These are phyloP conservation scores for Fusarium avenaceum DNA, from an alignment of 2,329 filamentous ascomycete genomes.

Conservation along the genomic window DNA sequence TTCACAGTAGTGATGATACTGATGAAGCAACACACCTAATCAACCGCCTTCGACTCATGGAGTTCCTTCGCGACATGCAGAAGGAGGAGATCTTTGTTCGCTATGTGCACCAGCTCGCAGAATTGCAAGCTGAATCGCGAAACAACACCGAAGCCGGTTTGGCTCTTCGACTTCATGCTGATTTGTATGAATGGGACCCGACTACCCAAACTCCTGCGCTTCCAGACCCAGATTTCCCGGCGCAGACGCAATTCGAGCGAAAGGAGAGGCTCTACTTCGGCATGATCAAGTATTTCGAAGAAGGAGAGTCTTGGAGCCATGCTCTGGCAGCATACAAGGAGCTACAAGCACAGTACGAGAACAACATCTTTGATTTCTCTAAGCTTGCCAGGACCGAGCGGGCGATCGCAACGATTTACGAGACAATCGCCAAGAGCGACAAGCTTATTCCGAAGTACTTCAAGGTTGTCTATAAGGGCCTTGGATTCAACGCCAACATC, in stretches of 20 bases:
- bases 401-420: slow-evolving; percentile 93
- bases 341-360: slow-evolving; percentile 90
- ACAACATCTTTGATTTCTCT: slow-evolving; percentile 88
- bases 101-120: slow-evolving; percentile 92
- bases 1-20: slow-evolving; percentile 80
- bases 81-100: slow-evolving; percentile 97
- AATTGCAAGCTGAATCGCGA: slow-evolving; percentile 79
- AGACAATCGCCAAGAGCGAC: slow-evolving; percentile 86
- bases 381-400: slow-evolving; percentile 91
- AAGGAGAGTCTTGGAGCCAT: slow-evolving; percentile 93
- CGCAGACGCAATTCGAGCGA: slow-evolving; percentile 89
- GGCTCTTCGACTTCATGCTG: slow-evolving; percentile 89
- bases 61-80: slow-evolving; percentile 95
- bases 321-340: slow-evolving; percentile 91
- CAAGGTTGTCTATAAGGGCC: slow-evolving; percentile 88
- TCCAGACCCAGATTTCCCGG: slow-evolving; percentile 80
- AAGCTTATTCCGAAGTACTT: slow-evolving; percentile 87
- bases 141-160: slow-evolving; percentile 91
- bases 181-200: slow-evolving; percentile 92
- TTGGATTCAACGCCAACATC: slow-evolving; percentile 85
- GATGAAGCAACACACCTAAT: slow-evolving; percentile 86
- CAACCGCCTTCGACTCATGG: slow-evolving; percentile 91
- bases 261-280: slow-evolving; percentile 94
- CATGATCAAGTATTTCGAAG: slow-evolving; percentile 95
- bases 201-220: slow-evolving; percentile 74